Evolutionary conservation across 257 asterid species (phyloP).

Genomic region (Nicotiana tomentosiformis): DNA sequence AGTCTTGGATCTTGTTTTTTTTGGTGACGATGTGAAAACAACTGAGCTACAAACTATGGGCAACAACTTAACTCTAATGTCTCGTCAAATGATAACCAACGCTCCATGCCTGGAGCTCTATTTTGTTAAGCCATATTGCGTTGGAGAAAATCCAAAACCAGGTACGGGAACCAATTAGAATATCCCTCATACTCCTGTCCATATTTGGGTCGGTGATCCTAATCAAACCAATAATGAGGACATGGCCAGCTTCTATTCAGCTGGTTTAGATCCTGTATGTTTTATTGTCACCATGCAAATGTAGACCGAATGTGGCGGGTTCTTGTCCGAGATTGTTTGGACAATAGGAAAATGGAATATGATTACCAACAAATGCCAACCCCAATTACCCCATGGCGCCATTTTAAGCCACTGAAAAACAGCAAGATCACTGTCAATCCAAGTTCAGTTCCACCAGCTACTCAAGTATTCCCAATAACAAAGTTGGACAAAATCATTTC

Average conservation of each 20-base stretch:
- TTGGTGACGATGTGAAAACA: background rate
- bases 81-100: conserved; percentile 13
- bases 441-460: background rate
- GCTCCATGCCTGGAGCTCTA: background rate
- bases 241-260: background rate
- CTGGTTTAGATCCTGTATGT: too few species aligned
- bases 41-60: background rate
- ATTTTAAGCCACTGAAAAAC: background rate
- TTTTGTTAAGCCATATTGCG: conserved; percentile 4
- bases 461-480: background rate
- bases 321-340: background rate
- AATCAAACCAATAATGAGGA: background rate
- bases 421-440: background rate
- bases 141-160: conserved; percentile 1
- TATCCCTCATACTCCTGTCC: too few species aligned
- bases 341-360: background rate
- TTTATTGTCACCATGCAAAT: background rate
- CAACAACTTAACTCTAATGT: conserved; percentile 13
- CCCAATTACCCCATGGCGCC: background rate
- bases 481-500: background rate
- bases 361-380: background rate
- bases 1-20: background rate
- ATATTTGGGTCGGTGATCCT: background rate
- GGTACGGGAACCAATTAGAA: too few species aligned
- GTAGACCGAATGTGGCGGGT: conserved; percentile 7